phyloP scores from a whole-genome alignment of 2,329 filamentous ascomycete species.

The Aureobasidium leucospermi region DNA sequence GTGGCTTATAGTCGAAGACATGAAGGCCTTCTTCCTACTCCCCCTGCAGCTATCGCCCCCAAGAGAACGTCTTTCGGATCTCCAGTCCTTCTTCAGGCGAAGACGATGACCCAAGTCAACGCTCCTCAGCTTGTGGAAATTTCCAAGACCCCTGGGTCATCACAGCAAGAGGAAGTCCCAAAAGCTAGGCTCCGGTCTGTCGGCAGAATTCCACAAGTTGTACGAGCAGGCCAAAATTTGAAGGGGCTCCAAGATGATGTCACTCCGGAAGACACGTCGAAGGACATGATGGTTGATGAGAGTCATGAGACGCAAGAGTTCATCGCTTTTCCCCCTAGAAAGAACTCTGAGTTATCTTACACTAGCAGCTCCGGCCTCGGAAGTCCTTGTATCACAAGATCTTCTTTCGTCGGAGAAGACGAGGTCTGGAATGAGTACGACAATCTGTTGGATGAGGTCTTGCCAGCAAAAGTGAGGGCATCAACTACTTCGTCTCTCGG shows the following conservation, averaged over 20 bases:
- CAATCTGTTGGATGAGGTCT: constrained; percentile 69
- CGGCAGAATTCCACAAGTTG: constrained; percentile 76
- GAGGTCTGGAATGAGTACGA: constrained; percentile 95
- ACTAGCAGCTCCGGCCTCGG: constrained; percentile 59
- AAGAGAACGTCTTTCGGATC: constrained; percentile 21
- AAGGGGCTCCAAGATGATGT: too few species aligned
- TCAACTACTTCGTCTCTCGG: constrained; percentile 52
- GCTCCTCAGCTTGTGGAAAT: constrained; percentile 20
- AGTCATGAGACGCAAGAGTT: constrained; percentile 44
- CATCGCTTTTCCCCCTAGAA: constrained; percentile 63
- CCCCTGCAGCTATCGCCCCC: constrained; percentile 16
- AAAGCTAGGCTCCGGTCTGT: constrained; percentile 61
- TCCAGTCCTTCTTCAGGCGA: constrained; percentile 22
- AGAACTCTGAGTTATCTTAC: constrained; percentile 60
- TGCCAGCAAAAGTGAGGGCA: constrained; percentile 43
- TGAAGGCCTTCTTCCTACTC: constrained; percentile 23
- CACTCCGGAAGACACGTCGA: not conserved
- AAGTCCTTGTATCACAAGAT: constrained; percentile 53
- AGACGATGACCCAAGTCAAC: constrained; percentile 17
- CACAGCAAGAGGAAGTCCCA: not conserved
- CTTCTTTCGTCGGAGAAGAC: constrained; percentile 59
- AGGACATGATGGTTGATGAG: not conserved
- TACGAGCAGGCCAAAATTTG: constrained; percentile 35
- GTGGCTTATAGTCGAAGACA: constrained; percentile 24
- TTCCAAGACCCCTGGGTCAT: constrained; percentile 8